Evolutionary conservation across 2,329 filamentous ascomycete species (phyloP), one percentile per base, ranked within the genome.

Genomic region (Xylaria sp.): DNA sequence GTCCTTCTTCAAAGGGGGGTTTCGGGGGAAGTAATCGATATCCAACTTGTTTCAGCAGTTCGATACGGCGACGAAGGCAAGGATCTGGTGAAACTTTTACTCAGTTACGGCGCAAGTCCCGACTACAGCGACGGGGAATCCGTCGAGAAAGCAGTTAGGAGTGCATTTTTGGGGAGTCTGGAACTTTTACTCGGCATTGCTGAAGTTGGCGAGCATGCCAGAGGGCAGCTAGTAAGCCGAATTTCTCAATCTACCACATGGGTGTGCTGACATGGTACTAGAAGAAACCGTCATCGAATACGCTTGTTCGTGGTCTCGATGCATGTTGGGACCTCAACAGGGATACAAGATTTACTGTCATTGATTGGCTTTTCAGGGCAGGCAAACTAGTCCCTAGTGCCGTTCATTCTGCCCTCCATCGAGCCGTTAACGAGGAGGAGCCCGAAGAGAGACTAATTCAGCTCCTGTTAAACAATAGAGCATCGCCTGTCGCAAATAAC

Each of bases 41-140:
- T 82, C 3, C 84, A 89, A 72, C 82, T 89, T 1, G 79, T 86
- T 1, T 85, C 84, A 0, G 85, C 87, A 0, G 84, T 83, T 0
- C 81, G 85, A 48, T 87, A 83, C 61, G 85, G 85, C 0, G 82
- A 85, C 32, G 81, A 81, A 1, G 86, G 83, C 1, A 80, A 82
- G 32, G 79, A 81, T 5, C 76, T 89, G 14, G 80, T 89, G 36
- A 79, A 77, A 32, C 81, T 88, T 9, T 74, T 90, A 19, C 77
- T 90, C 7, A 69, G 76, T 0, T 81, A 84, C 36, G 87, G 87
- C 0, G 88, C 87, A 2, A 85, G 85, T 61, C 83, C 86, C 0
- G 85, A 89, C 72, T 85, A 85, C 73, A 84, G 84, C 21, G 80
- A 82, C 9, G 87, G 87, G 1, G 85, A 88, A 61, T 84, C 85